Percentiles rank a stretch among this genome's conserved stretches.
phyloP scores from a whole-genome alignment of 2,329 filamentous ascomycete genomes.

The Elsinoe perseae region DNA sequence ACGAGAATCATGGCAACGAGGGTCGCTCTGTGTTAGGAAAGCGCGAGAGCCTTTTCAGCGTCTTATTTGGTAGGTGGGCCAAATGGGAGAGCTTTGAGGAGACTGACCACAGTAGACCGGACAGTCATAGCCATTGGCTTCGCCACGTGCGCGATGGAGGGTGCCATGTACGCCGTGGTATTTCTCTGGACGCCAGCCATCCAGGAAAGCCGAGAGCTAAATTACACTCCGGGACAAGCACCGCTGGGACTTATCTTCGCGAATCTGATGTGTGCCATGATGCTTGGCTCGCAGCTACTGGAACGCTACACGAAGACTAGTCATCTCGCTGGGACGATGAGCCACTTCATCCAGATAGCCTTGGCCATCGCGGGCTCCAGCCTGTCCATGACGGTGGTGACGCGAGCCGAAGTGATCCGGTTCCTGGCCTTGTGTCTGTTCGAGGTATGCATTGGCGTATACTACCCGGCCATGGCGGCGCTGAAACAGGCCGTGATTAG shows the following conservation, averaged over 20 bases:
- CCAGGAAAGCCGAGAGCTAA: constrained; percentile 19
- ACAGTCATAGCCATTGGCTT: constrained; percentile 44
- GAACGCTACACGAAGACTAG: constrained; percentile 30
- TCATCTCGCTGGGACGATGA: constrained; percentile 22
- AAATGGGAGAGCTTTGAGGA: background rate
- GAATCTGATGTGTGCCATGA: constrained; percentile 52
- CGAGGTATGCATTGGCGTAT: constrained; percentile 50
- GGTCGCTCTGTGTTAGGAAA: constrained; percentile 30
- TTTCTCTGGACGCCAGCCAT: constrained; percentile 55
- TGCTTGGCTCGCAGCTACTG: constrained; percentile 51
- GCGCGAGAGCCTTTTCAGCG: constrained; percentile 16
- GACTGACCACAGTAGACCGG: background rate
- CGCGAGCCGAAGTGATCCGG: constrained; percentile 37
- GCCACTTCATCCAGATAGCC: constrained; percentile 32
- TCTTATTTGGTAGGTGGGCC: background rate
- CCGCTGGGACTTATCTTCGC: constrained; percentile 49
- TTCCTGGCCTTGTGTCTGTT: constrained; percentile 53
- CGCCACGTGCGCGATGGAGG: constrained; percentile 52
- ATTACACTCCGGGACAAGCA: constrained; percentile 16
- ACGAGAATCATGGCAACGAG: constrained; percentile 26
- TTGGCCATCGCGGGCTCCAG: constrained; percentile 36
- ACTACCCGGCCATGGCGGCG: constrained; percentile 50
- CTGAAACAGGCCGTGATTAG: constrained; percentile 49
- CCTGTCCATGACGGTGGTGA: constrained; percentile 29
- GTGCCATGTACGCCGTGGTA: constrained; percentile 55